Evolutionary conservation across 768 basidiomycete genomes (phyloP).

Genomic region (Russula compacta): DNA sequence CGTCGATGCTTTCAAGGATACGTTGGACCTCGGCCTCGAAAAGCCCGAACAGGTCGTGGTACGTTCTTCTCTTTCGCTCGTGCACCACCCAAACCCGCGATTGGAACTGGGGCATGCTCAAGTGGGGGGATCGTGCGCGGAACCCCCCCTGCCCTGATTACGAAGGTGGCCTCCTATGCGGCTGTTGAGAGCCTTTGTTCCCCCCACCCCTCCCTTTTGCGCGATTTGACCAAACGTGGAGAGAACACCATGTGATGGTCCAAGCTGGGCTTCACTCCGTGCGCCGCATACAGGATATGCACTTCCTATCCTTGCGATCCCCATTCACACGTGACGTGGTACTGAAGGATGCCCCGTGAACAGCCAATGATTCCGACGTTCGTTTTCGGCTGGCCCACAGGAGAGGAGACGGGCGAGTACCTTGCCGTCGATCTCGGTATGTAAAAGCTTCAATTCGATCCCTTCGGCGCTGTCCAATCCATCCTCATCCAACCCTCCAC

Average conservation of each 20-base stretch:
- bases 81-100: conserved; percentile 4
- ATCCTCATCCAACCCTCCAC: neutral
- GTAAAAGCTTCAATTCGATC: conserved; percentile 1
- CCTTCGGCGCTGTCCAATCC: neutral
- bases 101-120: neutral
- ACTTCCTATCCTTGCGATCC: neutral
- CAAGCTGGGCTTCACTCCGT: neutral
- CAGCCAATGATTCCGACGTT: conserved; percentile 96
- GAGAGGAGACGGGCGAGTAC: conserved; percentile 80
- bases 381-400: conserved; percentile 93
- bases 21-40: conserved; percentile 76
- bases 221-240: neutral
- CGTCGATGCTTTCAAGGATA: conserved; percentile 91
- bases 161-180: neutral
- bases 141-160: neutral
- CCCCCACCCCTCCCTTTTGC: neutral
- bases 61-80: conserved; percentile 29
- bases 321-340: conserved; percentile 4
- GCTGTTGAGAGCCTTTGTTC: neutral
- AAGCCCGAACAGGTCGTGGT: conserved; percentile 84
- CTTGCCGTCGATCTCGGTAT: conserved; percentile 83
- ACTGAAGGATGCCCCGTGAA: neutral
- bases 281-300: neutral
- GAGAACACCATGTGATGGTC: neutral
- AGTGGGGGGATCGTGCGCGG: neutral